Evolutionary conservation across 75 land plant species (phyloP), one percentile per base, ranked within the genome.

Genomic region (Adiantum capillusveneris): DNA sequence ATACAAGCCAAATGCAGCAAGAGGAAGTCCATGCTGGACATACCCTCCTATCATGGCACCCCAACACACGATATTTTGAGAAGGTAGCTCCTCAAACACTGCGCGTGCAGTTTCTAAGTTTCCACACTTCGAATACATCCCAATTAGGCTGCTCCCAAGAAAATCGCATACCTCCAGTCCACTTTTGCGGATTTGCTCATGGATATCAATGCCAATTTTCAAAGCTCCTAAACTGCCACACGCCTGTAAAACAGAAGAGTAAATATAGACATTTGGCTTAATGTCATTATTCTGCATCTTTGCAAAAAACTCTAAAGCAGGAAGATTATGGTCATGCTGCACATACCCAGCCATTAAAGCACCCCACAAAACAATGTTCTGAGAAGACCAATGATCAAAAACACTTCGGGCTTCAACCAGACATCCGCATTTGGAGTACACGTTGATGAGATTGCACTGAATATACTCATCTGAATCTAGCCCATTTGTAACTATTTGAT

Each of bases 351-450:
- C 14, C 16, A 79, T 67, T 60, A 79, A 55, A 22, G 53, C 50
- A 12, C 68, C 74, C 82, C 82, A 79, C 7, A 74, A 70, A 11
- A 79, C 82, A 20, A 65, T 69, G 54, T 70, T 70, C 58, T 46
- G 44, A 17, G 43, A 57, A 24, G 64, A 56, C 65, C 70, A 69
- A 66, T 61, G 59, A 53, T 79, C 82, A 39, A 79, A 79, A 59
- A 74, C 41, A 28, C 42, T 45, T 1, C 29, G 25, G 17, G 57
- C 57, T 14, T 11, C 37, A n/a, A 22, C 51, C 11, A 59, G n/a
- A 41, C 9, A 25, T 28, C 53, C 59, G 36, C 64, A 70, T 18
- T 56, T 60, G 17, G n/a, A 29, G 54, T 60, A 70, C 74, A 65
- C 56, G 21, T 14, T 41, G 39, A 65, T 41, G 14, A 70, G 62